These are phyloP conservation scores for Hypoxylon sp. DNA, from an alignment of 2,329 filamentous ascomycete genomes.

Conservation along the genomic window DNA sequence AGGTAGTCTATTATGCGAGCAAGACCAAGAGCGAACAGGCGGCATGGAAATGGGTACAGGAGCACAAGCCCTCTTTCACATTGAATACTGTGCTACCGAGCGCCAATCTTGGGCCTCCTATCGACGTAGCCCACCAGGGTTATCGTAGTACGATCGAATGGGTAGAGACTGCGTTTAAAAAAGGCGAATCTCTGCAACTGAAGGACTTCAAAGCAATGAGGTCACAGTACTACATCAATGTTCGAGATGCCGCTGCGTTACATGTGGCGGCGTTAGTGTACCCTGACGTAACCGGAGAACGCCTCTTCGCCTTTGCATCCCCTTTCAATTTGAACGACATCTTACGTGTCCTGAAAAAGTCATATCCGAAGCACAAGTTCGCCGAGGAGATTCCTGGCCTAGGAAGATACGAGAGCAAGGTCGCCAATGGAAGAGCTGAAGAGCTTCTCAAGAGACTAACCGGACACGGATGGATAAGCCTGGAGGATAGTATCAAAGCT, in stretches of 20 bases:
- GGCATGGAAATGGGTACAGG: conserved; percentile 44
- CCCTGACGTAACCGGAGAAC: conserved; percentile 61
- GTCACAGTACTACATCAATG: conserved; percentile 63
- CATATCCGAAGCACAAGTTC: conserved; percentile 45
- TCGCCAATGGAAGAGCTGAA: conserved; percentile 41
- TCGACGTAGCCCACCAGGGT: conserved; percentile 41
- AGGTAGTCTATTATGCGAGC: conserved; percentile 43
- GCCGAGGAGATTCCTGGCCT: conserved; percentile 26
- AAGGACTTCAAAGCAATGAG: conserved; percentile 12
- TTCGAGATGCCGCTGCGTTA: conserved; percentile 65
- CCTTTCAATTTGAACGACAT: conserved; percentile 64
- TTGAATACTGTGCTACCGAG: conserved; percentile 48
- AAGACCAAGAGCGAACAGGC: conserved; percentile 45
- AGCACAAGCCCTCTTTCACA: conserved; percentile 42
- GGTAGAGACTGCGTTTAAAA: conserved; percentile 36
- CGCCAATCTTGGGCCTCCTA: conserved; percentile 44
- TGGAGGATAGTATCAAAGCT: conserved; percentile 40
- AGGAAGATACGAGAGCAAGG: conserved; percentile 34
- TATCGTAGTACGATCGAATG: conserved; percentile 32
- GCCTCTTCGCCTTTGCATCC: conserved; percentile 68
- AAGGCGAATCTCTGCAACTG: conserved; percentile 22
- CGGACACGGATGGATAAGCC: conserved; percentile 44
- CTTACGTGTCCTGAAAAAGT: conserved; percentile 47
- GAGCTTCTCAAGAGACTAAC: conserved; percentile 44
- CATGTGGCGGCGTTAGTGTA: conserved; percentile 68